Conservation (phyloP, 768 basidiomycete species). For the Boletus insuetus region DNA sequence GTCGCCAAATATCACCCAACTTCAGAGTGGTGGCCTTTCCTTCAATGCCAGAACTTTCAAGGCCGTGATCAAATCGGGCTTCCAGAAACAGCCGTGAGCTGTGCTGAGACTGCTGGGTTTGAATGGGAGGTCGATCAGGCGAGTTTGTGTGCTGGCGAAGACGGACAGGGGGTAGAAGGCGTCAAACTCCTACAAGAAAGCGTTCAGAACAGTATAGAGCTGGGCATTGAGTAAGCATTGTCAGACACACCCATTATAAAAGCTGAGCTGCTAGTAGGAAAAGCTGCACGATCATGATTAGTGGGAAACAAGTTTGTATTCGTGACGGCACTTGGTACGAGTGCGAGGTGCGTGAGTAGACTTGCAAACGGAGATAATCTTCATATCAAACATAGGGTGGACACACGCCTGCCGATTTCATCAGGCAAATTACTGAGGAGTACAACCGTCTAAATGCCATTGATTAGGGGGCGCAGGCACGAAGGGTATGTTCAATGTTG, state of each 20-base stretch:
- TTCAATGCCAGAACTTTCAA: slow-evolving; percentile 76
- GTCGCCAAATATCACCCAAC: slow-evolving; percentile 56
- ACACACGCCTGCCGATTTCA: slow-evolving; percentile 71
- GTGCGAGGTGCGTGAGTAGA: slow-evolving; percentile 58
- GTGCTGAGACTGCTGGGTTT: slow-evolving; percentile 60
- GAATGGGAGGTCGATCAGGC: slow-evolving; percentile 65
- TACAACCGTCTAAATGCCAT: slow-evolving; percentile 59
- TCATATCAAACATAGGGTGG: slow-evolving; percentile 53
- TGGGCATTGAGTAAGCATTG: slow-evolving; percentile 56
- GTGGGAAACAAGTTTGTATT: slow-evolving; percentile 62
- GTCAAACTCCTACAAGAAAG: slow-evolving; percentile 62
- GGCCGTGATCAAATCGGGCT: slow-evolving; percentile 60
- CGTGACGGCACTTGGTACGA: slow-evolving; percentile 77
- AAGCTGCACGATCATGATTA: slow-evolving; percentile 87
- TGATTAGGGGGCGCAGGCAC: slow-evolving; percentile 20
- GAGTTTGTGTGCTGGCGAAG: slow-evolving; percentile 56
- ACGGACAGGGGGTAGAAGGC: slow-evolving; percentile 63
- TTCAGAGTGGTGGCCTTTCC: slow-evolving; percentile 77
- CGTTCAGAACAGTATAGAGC: slow-evolving; percentile 38
- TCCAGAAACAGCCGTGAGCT: slow-evolving; percentile 59
- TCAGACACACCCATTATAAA: neutral
- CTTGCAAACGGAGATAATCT: slow-evolving; percentile 22
- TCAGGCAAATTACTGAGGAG: slow-evolving; percentile 71
- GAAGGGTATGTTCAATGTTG: slow-evolving; percentile 6
- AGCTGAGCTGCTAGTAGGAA: slow-evolving; percentile 43